A percentile compares a stretch with the other conserved stretches of the same genome.
Conservation (phyloP, 2,329 filamentous ascomycete species). For the Trichoderma simmonsii region DNA sequence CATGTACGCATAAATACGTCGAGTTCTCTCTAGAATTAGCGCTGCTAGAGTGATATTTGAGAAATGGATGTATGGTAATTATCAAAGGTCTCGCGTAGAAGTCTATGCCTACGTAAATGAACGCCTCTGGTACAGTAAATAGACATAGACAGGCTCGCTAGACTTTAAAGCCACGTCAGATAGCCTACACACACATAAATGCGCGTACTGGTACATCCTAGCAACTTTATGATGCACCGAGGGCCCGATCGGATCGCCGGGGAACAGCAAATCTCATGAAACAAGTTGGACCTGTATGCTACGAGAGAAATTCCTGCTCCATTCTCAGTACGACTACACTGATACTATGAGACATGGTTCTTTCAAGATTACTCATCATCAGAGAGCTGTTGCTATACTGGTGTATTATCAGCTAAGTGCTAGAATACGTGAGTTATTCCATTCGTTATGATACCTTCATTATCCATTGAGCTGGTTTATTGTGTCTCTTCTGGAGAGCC, state of each 20-base stretch:
- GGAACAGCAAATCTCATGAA: not conserved
- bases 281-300: not conserved
- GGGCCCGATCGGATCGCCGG: not conserved
- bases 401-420: too few species aligned
- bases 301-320: not conserved
- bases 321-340: not conserved
- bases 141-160: not conserved
- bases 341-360: not conserved
- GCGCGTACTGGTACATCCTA: not conserved
- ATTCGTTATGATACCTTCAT: too few species aligned
- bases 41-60: too few species aligned
- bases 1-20: too few species aligned
- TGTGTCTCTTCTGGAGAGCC: too few species aligned
- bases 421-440: too few species aligned
- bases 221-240: too few species aligned
- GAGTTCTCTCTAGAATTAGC: too few species aligned
- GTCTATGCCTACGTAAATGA: not conserved
- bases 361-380: too few species aligned
- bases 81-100: not conserved
- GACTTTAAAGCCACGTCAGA: not conserved
- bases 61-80: too few species aligned
- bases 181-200: not conserved
- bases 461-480: too few species aligned
- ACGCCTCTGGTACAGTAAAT: not conserved
- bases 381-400: too few species aligned